phyloP scores from a whole-genome alignment of 768 basidiomycete species.

The Lactarius psammicola region DNA sequence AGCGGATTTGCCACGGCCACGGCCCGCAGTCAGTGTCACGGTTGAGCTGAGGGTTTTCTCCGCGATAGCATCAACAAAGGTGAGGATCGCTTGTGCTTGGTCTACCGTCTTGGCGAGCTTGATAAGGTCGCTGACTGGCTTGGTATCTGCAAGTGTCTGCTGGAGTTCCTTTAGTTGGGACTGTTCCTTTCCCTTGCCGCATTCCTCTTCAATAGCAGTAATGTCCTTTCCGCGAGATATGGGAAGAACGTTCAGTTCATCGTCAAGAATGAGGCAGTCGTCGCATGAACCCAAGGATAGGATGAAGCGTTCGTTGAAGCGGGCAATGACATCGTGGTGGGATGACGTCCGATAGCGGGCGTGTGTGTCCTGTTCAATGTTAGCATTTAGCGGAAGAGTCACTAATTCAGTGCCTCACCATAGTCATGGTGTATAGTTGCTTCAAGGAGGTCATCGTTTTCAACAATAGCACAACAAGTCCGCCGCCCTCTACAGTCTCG shows the following conservation, averaged over 20 bases:
- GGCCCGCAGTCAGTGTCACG: conserved; percentile 89
- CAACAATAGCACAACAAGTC: conserved; percentile 80
- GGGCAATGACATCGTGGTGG: conserved; percentile 83
- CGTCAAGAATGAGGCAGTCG: conserved; percentile 93
- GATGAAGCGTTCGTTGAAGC: conserved; percentile 99
- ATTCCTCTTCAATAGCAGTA: conserved; percentile 53
- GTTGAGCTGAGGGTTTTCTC: conserved; percentile 94
- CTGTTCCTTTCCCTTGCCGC: conserved; percentile 52
- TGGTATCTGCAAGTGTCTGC: conserved; percentile 73
- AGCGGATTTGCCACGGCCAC: conserved; percentile 96
- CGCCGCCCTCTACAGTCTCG: conserved; percentile 97
- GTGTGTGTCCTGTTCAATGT: conserved; percentile 80
- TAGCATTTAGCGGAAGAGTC: not conserved
- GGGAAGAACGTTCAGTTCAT: conserved; percentile 96
- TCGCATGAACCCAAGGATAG: conserved; percentile 91
- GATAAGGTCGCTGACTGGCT: conserved; percentile 84
- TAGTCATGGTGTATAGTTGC: conserved; percentile 91
- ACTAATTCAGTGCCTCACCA: conserved; percentile 40
- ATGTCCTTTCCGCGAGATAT: conserved; percentile 96
- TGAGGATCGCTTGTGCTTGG: conserved; percentile 91
- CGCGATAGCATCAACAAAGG: conserved; percentile 91
- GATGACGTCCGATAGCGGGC: conserved; percentile 89
- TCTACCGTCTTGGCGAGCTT: conserved; percentile 90
- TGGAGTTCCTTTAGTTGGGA: conserved; percentile 76
- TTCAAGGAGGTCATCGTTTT: conserved; percentile 93